phyloP scores from a whole-genome alignment of 352 stramenopile species.

The Phytophthora sojae region DNA sequence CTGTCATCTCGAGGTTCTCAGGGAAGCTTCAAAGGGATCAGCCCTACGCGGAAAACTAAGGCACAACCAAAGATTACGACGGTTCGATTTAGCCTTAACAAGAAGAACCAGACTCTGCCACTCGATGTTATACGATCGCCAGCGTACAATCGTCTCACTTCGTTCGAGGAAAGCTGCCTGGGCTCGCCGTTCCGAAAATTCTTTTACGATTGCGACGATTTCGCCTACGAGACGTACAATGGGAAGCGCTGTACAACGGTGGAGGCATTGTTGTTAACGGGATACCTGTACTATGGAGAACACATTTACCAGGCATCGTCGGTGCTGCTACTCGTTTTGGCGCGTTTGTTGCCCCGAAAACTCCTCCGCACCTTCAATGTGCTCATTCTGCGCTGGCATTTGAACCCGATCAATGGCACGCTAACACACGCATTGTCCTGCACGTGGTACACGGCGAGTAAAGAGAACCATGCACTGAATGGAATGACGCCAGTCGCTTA shows the following conservation, averaged over 20 bases:
- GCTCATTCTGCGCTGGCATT: constrained; percentile 22
- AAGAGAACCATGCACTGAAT: constrained; percentile 1
- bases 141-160: constrained; percentile 11
- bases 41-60: background rate
- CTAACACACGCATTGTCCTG: constrained; percentile 14
- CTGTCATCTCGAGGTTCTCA: background rate
- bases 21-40: background rate
- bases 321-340: constrained; percentile 23
- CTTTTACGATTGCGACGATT: constrained; percentile 36
- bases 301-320: constrained; percentile 29
- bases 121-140: background rate
- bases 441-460: background rate
- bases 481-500: constrained; percentile 1
- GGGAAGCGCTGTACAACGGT: constrained; percentile 19
- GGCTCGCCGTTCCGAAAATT: constrained; percentile 25
- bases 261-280: constrained; percentile 23
- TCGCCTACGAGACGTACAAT: constrained; percentile 32
- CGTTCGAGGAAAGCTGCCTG: constrained; percentile 34
- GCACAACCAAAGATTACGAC: background rate
- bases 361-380: constrained; percentile 38
- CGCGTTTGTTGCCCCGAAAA: constrained; percentile 24
- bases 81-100: constrained; percentile 15
- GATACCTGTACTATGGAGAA: constrained; percentile 30
- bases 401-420: constrained; percentile 21
- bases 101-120: constrained; percentile 8